Evolutionary conservation across 2,329 filamentous ascomycete genomes (phyloP), one percentile per base, ranked within the genome.

Genomic region (Beauveria pseudobassiana): DNA sequence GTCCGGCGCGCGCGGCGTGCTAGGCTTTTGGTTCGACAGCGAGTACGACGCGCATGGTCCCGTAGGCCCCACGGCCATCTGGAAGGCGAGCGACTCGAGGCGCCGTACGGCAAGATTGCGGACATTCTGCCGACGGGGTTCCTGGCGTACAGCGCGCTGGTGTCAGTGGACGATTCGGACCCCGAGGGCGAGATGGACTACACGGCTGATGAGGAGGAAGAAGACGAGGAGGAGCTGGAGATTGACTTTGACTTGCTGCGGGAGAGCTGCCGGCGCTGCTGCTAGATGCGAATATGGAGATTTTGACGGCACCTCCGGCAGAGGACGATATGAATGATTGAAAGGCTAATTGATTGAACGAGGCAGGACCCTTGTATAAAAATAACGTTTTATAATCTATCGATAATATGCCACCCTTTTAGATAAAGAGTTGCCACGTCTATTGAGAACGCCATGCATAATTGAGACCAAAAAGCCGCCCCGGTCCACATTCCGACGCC

Each of bases 51-150:
- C 76, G 1, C 83, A 87, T 66, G 89, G 89, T 0, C 89, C 89
- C 0, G 87, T 82, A 2, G 89, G 89, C 0, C 89, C 89, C 1
- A 90, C 87, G 1, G 87, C 86, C 0, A 91, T 90, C 68, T 93
- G 89, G 89, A 93, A 93, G 73, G 77, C 87, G 12, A 82, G 78
- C 49, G 85, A 89, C 65, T 73, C 74, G 18, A 71, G 28, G 63
- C 65, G 59, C 67, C 62, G 43, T 65, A 40, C 22, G 65, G 62
- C 8, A 64, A 66, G 53, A 69, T 70, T 46, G 67, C 73, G 9
- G 71, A 73, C 52, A 63, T 73, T 30, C 68, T 75, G 4, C 67
- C 71, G 7, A 68, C 63, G 8, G 70, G 72, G 16, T 72, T 72
- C 30, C 38, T 72, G 3, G 67, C 70, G 9, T 67, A 69, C 46